These are phyloP conservation scores for Macrophomina tecta DNA, from an alignment of 2,329 filamentous ascomycete species.

Conservation along the genomic window DNA sequence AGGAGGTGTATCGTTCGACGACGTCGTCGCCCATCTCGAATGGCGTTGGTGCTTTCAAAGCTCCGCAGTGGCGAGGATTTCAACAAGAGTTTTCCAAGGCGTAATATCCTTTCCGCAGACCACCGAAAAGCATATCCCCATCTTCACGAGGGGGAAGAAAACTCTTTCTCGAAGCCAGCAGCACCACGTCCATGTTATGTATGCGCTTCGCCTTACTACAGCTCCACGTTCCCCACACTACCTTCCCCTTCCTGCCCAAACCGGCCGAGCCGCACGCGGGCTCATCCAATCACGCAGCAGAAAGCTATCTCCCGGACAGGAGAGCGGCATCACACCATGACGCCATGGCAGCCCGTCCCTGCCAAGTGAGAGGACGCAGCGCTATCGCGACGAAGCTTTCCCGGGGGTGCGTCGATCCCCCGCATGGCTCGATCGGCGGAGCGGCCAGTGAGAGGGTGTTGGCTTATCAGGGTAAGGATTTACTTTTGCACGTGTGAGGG, in stretches of 20 bases:
- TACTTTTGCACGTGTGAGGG: not conserved
- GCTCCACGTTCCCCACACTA: not conserved
- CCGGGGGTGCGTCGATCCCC: not conserved
- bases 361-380: not conserved
- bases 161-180: too few species aligned
- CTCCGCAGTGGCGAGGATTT: too few species aligned
- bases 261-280: not conserved
- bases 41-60: not conserved
- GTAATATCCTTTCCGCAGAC: not conserved
- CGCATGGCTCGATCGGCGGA: not conserved
- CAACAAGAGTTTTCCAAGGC: not conserved
- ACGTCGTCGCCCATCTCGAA: conserved; percentile 18
- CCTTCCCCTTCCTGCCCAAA: not conserved
- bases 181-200: too few species aligned
- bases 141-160: too few species aligned
- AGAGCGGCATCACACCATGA: not conserved
- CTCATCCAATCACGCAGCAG: not conserved
- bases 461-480: not conserved
- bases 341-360: not conserved
- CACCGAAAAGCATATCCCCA: not conserved
- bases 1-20: conserved; percentile 32
- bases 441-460: not conserved
- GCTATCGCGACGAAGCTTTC: conserved; percentile 1
- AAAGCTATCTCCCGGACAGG: not conserved
- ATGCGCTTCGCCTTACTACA: too few species aligned